Conservation (phyloP, 2,329 filamentous ascomycete species). For the Exophiala sideris region DNA sequence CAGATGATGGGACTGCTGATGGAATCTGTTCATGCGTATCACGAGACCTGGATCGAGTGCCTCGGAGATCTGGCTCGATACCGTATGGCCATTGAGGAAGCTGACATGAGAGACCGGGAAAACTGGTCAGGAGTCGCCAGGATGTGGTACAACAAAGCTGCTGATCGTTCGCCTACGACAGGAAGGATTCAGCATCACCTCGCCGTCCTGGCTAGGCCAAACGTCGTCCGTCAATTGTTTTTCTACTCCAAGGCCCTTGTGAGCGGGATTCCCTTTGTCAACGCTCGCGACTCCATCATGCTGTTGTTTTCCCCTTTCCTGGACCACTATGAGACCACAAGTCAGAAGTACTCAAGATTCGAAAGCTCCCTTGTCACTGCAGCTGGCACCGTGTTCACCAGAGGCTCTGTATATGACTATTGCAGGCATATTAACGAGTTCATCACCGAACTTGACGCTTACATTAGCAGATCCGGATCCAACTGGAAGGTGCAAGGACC, state of each 20-base stretch:
- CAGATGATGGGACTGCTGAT: constrained; percentile 84
- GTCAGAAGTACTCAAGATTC: constrained; percentile 33
- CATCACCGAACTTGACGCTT: constrained; percentile 44
- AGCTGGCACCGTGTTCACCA: constrained; percentile 50
- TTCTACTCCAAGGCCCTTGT: constrained; percentile 59
- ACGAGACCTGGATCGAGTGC: constrained; percentile 91
- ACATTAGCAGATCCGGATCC: constrained; percentile 46
- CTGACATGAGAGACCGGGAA: constrained; percentile 70
- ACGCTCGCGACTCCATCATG: constrained; percentile 55
- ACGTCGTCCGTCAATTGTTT: constrained; percentile 52
- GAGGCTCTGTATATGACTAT: constrained; percentile 37
- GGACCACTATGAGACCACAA: constrained; percentile 34
- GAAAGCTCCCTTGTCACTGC: constrained; percentile 52
- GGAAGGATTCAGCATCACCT: constrained; percentile 86
- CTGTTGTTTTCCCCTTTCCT: constrained; percentile 54
- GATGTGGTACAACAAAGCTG: constrained; percentile 81
- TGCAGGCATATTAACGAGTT: constrained; percentile 40
- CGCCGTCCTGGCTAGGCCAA: constrained; percentile 62
- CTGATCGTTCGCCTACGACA: constrained; percentile 69
- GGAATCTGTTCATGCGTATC: constrained; percentile 78
- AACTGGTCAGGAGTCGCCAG: constrained; percentile 76
- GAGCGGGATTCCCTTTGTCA: constrained; percentile 53
- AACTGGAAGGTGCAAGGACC: constrained; percentile 54
- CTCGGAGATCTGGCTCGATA: constrained; percentile 82
- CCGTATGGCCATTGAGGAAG: constrained; percentile 86